Percentiles rank a stretch among this genome's conserved stretches.
Evolutionary conservation across 1,139 yeast genomes (phyloP).

Genomic region (Hemisphaericaspora xylanilytica): DNA sequence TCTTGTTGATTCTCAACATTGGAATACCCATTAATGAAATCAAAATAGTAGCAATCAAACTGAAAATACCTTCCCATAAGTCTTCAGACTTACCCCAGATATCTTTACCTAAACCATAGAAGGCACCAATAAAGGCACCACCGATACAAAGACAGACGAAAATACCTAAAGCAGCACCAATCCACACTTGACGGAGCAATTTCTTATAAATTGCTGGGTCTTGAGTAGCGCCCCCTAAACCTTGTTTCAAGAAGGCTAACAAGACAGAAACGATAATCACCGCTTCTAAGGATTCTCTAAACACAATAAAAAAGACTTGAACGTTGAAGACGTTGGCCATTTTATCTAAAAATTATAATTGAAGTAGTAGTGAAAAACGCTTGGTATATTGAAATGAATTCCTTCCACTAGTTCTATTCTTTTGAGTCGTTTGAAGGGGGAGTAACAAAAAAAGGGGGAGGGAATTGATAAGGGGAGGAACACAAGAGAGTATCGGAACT

Average conservation of each 20-base stretch:
- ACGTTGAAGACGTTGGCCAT: slow-evolving; percentile 52
- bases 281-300: slow-evolving; percentile 90
- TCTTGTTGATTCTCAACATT: slow-evolving; percentile 84
- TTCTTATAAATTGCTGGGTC: slow-evolving; percentile 57
- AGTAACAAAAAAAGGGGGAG: too few species aligned
- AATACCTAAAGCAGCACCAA: slow-evolving; percentile 72
- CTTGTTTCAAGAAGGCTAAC: slow-evolving; percentile 85
- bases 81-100: slow-evolving; percentile 87
- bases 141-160: slow-evolving; percentile 76
- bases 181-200: slow-evolving; percentile 72
- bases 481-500: not conserved
- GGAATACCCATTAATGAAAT: slow-evolving; percentile 91
- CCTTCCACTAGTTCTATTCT: not conserved
- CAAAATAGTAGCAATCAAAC: slow-evolving; percentile 77
- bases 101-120: slow-evolving; percentile 75
- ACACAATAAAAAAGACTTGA: slow-evolving; percentile 75
- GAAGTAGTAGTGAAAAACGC: too few species aligned
- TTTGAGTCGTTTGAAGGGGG: not conserved
- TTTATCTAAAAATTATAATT: slow-evolving; percentile 4
- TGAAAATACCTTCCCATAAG: slow-evolving; percentile 89
- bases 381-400: too few species aligned
- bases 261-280: slow-evolving; percentile 85
- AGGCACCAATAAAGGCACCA: slow-evolving; percentile 82
- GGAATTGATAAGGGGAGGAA: not conserved
- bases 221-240: slow-evolving; percentile 54